Base-by-base conservation (phyloP, 148 eudicot species). In the Beta vulgaris region DNA sequence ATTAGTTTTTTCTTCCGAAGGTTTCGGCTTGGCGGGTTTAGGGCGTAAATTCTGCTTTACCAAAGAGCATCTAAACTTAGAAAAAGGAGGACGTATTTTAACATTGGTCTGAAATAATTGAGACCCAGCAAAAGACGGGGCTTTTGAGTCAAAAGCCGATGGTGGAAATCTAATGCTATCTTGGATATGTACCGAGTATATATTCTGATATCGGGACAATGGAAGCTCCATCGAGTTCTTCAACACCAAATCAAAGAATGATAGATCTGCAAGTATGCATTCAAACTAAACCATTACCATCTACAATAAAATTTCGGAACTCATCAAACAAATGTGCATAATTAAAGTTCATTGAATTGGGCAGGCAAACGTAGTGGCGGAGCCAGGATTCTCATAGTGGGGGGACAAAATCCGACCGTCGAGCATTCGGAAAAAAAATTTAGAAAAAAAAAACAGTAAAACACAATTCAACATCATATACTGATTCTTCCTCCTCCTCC, bases 21-120 rank as follows among this genome's bases (percentile, higher is more conserved):
- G 86, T 74, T 79, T 87, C 0, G 83, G 86, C 51, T 80, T 66
- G 54, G n/a, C n/a, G n/a, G 96, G 96, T 25, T 86, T 81, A 8
- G 89, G 90, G 25, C 78, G 83, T 63, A 91, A 74, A 29, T 81
- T 88, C 37, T 89, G 87, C 32, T 87, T 84, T 8, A 79, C 15
- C 11, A 75, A 73, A 62, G 85, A 84, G 77, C 87, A 85, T 63
- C 66, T 59, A 43, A 83, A 71, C 48, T 73, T 77, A 23, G 68
- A n/a, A 77, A 54, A 82, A 74, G 13, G 84, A 76, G 46, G 37
- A 32, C 78, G 57, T 75, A 77, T 83, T 57, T 53, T 81, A 55
- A 48, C 32, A 43, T 63, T 77, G 46, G 77, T 73, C 15, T 71
- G 29, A 69, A 63, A 55, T 46, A 74, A 63, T 57, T 61, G 77